phyloP scores from a whole-genome alignment of 495 filamentous ascomycete species.

The Elasticomyces elasticus region DNA sequence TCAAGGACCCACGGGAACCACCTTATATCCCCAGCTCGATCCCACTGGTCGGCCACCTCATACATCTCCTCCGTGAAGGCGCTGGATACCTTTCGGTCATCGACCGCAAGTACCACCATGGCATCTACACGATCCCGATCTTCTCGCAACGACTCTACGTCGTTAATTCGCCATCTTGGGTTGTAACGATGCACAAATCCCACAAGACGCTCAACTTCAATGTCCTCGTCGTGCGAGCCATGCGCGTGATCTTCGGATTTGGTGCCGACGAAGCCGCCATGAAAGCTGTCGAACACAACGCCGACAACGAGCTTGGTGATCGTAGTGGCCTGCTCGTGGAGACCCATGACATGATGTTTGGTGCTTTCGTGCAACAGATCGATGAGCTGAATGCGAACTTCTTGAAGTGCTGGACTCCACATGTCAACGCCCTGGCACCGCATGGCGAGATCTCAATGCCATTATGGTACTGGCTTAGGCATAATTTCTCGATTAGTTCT shows the following conservation, averaged over 20 bases:
- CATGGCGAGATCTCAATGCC: not conserved
- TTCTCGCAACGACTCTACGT: slow-evolving; percentile 38
- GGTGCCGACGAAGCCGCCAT: slow-evolving; percentile 18
- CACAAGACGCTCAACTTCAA: slow-evolving; percentile 37
- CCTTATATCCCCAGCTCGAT: slow-evolving; percentile 32
- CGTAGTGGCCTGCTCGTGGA: slow-evolving; percentile 13
- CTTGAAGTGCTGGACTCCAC: not conserved
- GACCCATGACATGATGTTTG: slow-evolving; percentile 23
- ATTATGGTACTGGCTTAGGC: slow-evolving; percentile 14
- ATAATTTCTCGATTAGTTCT: slow-evolving; percentile 12
- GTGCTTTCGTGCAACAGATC: slow-evolving; percentile 17
- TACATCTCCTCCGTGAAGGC: slow-evolving; percentile 35
- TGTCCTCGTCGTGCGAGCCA: slow-evolving; percentile 16
- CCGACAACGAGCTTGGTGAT: slow-evolving; percentile 13
- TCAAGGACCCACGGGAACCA: slow-evolving; percentile 38
- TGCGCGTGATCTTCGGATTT: slow-evolving; percentile 21
- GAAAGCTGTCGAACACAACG: slow-evolving; percentile 10
- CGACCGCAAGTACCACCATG: slow-evolving; percentile 18
- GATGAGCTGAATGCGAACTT: slow-evolving; percentile 20
- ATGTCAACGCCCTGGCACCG: slow-evolving; percentile 5
- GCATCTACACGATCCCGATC: slow-evolving; percentile 38
- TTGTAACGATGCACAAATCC: slow-evolving; percentile 37
- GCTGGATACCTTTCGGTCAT: slow-evolving; percentile 28
- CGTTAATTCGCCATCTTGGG: slow-evolving; percentile 34
- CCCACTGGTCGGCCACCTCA: slow-evolving; percentile 39